Conservation (phyloP, 176 grass and related monocot species). For the Juncus inflexus region DNA sequence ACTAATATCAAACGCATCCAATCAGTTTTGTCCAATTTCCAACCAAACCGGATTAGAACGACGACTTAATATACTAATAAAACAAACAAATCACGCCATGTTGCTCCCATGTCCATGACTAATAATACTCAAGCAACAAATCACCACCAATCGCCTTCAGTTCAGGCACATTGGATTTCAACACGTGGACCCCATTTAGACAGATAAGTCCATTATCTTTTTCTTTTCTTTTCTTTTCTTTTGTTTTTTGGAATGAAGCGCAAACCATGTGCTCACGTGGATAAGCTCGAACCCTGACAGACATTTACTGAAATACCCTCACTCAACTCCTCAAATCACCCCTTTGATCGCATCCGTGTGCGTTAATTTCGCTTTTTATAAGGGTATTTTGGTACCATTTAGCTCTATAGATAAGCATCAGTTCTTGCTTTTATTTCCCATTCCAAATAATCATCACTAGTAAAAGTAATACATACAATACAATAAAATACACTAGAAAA, state of each 20-base stretch:
- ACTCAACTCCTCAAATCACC: neutral
- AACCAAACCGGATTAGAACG: no score
- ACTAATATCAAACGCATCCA: no score
- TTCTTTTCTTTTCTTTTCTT: neutral
- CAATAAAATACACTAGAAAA: neutral
- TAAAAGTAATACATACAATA: neutral
- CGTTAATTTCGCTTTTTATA: neutral
- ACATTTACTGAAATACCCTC: conserved; percentile 4
- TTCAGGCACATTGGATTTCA: no score
- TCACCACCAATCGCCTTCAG: no score
- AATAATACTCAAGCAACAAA: no score
- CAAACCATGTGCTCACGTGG: conserved; percentile 23
- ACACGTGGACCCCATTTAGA: neutral
- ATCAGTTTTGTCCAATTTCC: no score
- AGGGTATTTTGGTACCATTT: conserved; percentile 1
- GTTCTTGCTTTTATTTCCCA: neutral
- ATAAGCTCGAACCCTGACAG: conserved; percentile 18
- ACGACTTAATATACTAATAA: no score
- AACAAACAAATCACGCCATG: no score
- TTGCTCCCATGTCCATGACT: no score
- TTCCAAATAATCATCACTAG: neutral
- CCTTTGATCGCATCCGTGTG: neutral
- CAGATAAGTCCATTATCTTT: conserved; percentile 7
- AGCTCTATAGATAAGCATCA: conserved; percentile 27
- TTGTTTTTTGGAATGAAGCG: neutral